Conservation (phyloP, 2,329 filamentous ascomycete species). For the Myriosclerotinia duriaeana region DNA sequence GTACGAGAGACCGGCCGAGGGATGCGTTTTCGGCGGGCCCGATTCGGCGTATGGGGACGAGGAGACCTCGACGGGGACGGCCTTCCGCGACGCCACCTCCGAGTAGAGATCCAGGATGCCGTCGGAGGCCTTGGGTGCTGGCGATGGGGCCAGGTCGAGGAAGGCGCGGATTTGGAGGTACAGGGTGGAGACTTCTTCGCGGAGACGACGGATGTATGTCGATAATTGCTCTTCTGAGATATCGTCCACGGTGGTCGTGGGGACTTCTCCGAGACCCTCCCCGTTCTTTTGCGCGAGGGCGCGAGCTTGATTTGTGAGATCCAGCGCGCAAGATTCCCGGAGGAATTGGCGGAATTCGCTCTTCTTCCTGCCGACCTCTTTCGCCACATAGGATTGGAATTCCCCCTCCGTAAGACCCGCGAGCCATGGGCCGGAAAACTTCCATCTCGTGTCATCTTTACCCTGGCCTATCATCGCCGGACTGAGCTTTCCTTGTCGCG, state of each 20-base stretch:
- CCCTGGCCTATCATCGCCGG: conserved; percentile 23
- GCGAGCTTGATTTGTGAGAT: conserved; percentile 43
- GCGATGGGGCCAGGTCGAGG: conserved; percentile 52
- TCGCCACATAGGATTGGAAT: conserved; percentile 57
- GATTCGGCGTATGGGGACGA: conserved; percentile 45
- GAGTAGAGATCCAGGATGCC: not conserved
- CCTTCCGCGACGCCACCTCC: not conserved
- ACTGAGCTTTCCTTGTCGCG: not conserved
- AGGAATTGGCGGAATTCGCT: conserved; percentile 56
- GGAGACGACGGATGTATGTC: conserved; percentile 54
- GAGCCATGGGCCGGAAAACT: conserved; percentile 66
- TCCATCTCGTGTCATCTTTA: conserved; percentile 57
- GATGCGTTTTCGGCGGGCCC: conserved; percentile 61
- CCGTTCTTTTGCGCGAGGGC: conserved; percentile 25
- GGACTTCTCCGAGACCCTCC: conserved; percentile 29
- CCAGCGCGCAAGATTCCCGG: conserved; percentile 49
- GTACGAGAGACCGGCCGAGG: conserved; percentile 63
- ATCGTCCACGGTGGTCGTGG: conserved; percentile 40
- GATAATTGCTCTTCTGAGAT: conserved; percentile 54
- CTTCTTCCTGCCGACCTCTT: conserved; percentile 54
- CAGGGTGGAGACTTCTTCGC: conserved; percentile 51
- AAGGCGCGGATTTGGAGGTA: conserved; percentile 59
- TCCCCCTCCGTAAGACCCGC: conserved; percentile 61
- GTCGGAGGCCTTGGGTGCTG: conserved; percentile 6
- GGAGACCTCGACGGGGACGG: conserved; percentile 30